A percentile compares a stretch with the other conserved stretches of the same genome.
phyloP scores from a whole-genome alignment of 208 protist genomes.

The Trypanosoma avium region DNA sequence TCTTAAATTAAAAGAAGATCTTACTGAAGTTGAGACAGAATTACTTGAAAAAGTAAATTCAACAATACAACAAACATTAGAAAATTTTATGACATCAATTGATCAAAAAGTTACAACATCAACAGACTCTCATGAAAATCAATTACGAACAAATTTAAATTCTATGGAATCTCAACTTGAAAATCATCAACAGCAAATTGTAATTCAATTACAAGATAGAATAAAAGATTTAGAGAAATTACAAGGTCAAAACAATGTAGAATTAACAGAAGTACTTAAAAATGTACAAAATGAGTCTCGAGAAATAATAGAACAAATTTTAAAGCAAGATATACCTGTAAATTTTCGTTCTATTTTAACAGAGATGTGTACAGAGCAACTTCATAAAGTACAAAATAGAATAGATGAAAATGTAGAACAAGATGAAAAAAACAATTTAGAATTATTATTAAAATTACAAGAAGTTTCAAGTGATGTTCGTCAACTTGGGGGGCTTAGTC shows the following conservation, averaged over 20 bases:
- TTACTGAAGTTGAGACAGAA: conserved; percentile 6
- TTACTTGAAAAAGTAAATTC: conserved; percentile 16
- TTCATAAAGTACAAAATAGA: conserved; percentile 1
- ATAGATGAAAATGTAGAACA: not conserved
- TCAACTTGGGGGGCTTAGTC: conserved; percentile 3
- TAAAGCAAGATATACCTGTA: conserved; percentile 8
- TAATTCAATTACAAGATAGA: conserved; percentile 20
- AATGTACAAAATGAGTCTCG: conserved; percentile 12
- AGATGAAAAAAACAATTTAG: conserved; percentile 6
- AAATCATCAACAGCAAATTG: conserved; percentile 2
- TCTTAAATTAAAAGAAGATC: conserved; percentile 25
- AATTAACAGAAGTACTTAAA: conserved; percentile 1
- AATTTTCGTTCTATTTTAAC: not conserved
- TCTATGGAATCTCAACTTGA: conserved; percentile 1
- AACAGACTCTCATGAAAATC: not conserved
- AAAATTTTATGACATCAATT: conserved; percentile 1
- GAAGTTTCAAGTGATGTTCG: conserved; percentile 13
- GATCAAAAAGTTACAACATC: not conserved
- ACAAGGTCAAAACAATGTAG: not conserved
- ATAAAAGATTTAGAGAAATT: conserved; percentile 17
- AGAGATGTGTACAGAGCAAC: conserved; percentile 12
- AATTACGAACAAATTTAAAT: conserved; percentile 12
- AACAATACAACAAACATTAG: conserved; percentile 13
- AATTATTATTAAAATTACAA: conserved; percentile 15
- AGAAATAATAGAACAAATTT: not conserved